Evolutionary conservation across 805 yeast species (phyloP).

Genomic region (Starmerella apicola): DNA sequence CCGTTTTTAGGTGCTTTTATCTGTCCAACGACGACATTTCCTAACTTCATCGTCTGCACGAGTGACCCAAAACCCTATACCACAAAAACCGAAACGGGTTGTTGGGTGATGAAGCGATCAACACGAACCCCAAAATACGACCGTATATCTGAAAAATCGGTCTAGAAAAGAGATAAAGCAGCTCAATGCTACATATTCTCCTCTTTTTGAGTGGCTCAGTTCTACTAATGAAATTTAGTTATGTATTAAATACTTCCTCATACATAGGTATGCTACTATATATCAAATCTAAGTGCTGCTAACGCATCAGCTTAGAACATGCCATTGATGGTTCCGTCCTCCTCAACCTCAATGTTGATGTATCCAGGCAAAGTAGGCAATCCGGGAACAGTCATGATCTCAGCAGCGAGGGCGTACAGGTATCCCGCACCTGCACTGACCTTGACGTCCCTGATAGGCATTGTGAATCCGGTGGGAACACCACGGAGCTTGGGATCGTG

Average conservation of each 20-base stretch:
- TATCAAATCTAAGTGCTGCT: not conserved
- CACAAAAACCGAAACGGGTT: not conserved
- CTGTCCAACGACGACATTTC: constrained; percentile 14
- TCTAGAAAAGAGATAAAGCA: too few species aligned
- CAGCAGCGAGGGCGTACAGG: constrained; percentile 90
- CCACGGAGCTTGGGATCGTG: constrained; percentile 90
- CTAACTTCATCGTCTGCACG: constrained; percentile 9
- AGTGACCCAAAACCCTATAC: not conserved
- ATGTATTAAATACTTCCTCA: too few species aligned
- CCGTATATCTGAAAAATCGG: too few species aligned
- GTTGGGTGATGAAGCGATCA: too few species aligned
- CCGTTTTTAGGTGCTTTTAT: constrained; percentile 17
- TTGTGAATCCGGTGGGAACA: constrained; percentile 85
- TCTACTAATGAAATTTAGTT: too few species aligned
- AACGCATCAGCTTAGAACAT: constrained; percentile 40
- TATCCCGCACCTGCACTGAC: constrained; percentile 96
- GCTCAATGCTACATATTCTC: too few species aligned
- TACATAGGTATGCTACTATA: too few species aligned
- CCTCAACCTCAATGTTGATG: constrained; percentile 89
- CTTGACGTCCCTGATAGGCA: constrained; percentile 89
- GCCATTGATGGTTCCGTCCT: constrained; percentile 87
- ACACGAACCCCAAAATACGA: too few species aligned
- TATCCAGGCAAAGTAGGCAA: constrained; percentile 91
- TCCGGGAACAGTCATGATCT: constrained; percentile 95
- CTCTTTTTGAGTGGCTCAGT: too few species aligned